Conservation (phyloP, 257 asterid species). For the Mentha longifolia region DNA sequence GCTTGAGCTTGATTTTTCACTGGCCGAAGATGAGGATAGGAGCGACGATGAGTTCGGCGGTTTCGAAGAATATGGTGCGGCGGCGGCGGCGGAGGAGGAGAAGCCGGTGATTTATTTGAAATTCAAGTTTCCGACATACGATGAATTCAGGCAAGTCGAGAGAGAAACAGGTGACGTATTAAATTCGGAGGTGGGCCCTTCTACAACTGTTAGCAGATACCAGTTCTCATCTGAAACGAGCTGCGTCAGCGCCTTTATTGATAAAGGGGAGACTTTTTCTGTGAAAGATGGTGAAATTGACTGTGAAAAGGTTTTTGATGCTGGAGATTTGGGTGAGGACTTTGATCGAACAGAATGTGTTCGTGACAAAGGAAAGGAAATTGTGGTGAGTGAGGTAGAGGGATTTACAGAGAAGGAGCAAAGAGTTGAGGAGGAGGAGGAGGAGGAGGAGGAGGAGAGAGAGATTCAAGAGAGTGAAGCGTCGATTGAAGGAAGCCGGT, state of each 20-base stretch:
- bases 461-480: slow-evolving; percentile 7
- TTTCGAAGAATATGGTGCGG: slow-evolving; percentile 19
- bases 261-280: slow-evolving; percentile 37
- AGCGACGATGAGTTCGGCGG: slow-evolving; percentile 22
- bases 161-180: slow-evolving; percentile 31
- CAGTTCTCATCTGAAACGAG: slow-evolving; percentile 37
- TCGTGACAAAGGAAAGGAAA: slow-evolving; percentile 34
- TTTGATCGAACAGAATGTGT: neutral
- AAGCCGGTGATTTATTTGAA: slow-evolving; percentile 45
- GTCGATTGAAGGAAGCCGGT: slow-evolving; percentile 29
- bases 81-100: slow-evolving; percentile 35
- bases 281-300: slow-evolving; percentile 30
- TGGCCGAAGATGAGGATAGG: slow-evolving; percentile 29
- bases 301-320: neutral
- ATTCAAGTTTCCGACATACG: slow-evolving; percentile 70
- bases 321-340: slow-evolving; percentile 12
- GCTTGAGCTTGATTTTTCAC: slow-evolving; percentile 23
- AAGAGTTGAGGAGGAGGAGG: no score
- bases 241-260: slow-evolving; percentile 22
- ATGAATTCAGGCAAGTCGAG: slow-evolving; percentile 54
- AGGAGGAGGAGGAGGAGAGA: slow-evolving; percentile 29
- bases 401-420: neutral
- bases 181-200: slow-evolving; percentile 43
- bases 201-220: slow-evolving; percentile 27
- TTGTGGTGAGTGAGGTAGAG: slow-evolving; percentile 22